Evolutionary conservation across 495 filamentous ascomycete genomes (phyloP), one percentile per base, ranked within the genome.

Genomic region (Platismatia glauca): DNA sequence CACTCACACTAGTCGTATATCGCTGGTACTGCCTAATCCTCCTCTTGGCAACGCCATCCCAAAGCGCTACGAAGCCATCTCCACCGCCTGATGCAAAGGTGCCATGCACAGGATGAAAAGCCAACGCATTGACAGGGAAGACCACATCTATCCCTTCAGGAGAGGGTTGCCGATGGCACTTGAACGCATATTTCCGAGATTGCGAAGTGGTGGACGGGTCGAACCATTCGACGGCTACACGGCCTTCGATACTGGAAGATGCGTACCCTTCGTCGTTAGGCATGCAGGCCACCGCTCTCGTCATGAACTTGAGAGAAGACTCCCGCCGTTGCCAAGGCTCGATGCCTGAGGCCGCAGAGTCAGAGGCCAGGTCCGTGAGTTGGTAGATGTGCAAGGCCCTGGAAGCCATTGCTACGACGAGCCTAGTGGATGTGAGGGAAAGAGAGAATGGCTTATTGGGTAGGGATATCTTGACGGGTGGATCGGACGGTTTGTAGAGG

Each of bases 211-310:
- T 77, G 11, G 84, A 87, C 16, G 92, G 87, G 70, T 97, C 94
- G 76, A 97, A 97, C 89, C 92, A 97, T 71, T 98, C 94, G 1
- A 98, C 94, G 0, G 91, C 93, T 0, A 97, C 89, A 66, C 94
- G 84, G 18, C 94, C 94, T 70, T 98, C 94, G 71, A 98, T 97
- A 64, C 83, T 88, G 24, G 82, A 86, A 0, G 85, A 90, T 7
- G 93, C 91, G 73, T 96, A 98, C 0, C 94, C 94, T 7, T 84
- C 87, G 68, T 95, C 93, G 64, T 90, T 89, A 12, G 94, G 93
- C 94, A 97, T 98, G 74, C 92, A 96, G n/a, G 90, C 84, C 2
- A 97, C 88, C 50, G 88, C 88, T 57, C 94, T 84, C 3, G 92
- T 96, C 81, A 95, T 91, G 78, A 95, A 97, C 72, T 96, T 97